Conservation (phyloP, 176 grass and related monocot genomes). For the Tillandsia leiboldiana region DNA sequence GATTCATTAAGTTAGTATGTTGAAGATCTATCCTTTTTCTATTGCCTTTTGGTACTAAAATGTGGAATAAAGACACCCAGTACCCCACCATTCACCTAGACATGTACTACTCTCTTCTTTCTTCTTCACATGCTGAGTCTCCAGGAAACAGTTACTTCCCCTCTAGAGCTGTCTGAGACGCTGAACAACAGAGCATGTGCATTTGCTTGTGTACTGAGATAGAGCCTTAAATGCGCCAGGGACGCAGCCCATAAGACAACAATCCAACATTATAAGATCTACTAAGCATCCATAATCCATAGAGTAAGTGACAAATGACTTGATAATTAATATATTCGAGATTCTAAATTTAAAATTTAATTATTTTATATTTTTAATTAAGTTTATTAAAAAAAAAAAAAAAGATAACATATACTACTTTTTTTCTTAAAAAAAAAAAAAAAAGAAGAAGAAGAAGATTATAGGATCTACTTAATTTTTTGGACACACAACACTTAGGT, state of each 20-base stretch:
- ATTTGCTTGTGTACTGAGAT: constrained; percentile 7
- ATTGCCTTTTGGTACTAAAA: background rate
- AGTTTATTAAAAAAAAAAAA: no score
- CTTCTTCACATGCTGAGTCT: background rate
- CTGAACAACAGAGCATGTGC: constrained; percentile 24
- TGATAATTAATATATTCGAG: no score
- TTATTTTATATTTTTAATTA: no score
- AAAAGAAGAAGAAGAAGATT: no score
- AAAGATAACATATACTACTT: no score
- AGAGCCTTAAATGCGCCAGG: background rate
- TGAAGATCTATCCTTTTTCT: background rate
- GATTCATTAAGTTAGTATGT: background rate
- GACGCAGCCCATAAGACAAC: background rate
- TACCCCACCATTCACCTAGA: background rate
- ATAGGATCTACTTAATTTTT: no score
- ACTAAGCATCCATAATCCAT: no score
- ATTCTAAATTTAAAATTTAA: no score
- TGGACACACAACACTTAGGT: no score
- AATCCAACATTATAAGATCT: background rate
- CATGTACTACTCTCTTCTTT: background rate
- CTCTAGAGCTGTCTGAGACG: background rate
- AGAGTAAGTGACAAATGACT: no score
- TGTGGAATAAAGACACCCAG: background rate
- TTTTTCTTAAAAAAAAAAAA: no score
- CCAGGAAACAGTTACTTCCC: background rate